phyloP scores from a whole-genome alignment of 345 rosid genomes.

The Litchi chinensis region DNA sequence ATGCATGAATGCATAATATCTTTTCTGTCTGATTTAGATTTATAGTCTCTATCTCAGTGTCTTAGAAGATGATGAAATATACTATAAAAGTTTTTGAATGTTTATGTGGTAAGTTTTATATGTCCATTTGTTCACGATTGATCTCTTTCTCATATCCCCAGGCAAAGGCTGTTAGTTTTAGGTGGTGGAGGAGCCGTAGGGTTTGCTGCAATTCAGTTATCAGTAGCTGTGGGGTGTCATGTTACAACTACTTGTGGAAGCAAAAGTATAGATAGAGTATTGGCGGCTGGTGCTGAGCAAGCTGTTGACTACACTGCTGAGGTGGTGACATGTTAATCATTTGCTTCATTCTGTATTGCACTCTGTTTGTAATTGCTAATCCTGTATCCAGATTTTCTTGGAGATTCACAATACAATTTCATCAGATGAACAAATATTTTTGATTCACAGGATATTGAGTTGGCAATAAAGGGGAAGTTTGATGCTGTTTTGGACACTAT shows the following conservation, averaged over 20 bases:
- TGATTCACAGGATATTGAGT: constrained; percentile 67
- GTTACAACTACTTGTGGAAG: constrained; percentile 83
- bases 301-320: constrained; percentile 86
- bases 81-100: background rate
- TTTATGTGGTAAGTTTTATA: background rate
- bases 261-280: constrained; percentile 57
- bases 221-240: constrained; percentile 74
- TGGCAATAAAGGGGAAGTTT: constrained; percentile 80
- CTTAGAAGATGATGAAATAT: constrained; percentile 3
- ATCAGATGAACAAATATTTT: constrained; percentile 6
- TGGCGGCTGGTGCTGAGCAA: constrained; percentile 84
- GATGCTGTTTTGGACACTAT: constrained; percentile 95
- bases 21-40: background rate
- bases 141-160: constrained; percentile 32
- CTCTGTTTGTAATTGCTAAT: background rate
- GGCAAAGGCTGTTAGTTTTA: constrained; percentile 77
- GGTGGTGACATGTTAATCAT: constrained; percentile 39
- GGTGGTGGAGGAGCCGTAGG: constrained; percentile 99
- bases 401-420: background rate
- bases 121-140: background rate
- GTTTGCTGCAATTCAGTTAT: constrained; percentile 86
- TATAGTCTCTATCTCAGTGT: background rate
- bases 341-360: background rate
- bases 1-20: background rate
- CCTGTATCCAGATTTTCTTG: constrained; percentile 9